These are phyloP conservation scores for Claviceps spartinae DNA, from an alignment of 2,329 filamentous ascomycete genomes.

Conservation along the genomic window DNA sequence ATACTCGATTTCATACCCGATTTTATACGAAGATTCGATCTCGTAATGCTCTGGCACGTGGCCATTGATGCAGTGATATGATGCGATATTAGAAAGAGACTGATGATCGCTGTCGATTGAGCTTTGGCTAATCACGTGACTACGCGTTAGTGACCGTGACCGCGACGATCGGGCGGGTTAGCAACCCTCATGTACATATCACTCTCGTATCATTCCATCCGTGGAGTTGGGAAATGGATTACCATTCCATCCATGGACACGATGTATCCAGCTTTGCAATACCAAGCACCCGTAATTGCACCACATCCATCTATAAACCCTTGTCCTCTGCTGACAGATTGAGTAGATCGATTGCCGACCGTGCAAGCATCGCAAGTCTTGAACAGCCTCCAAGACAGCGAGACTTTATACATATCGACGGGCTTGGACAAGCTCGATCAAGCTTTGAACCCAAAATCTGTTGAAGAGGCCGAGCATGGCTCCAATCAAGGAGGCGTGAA, in stretches of 20 bases:
- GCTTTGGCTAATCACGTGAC: neutral
- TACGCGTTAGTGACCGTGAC: neutral
- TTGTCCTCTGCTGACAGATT: neutral
- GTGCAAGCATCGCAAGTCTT: slow-evolving; percentile 63
- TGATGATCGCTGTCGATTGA: neutral
- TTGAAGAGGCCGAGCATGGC: slow-evolving; percentile 7
- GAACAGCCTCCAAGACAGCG: slow-evolving; percentile 40
- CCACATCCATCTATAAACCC: neutral
- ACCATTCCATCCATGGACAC: slow-evolving; percentile 44
- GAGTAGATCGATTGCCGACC: slow-evolving; percentile 59
- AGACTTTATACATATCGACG: slow-evolving; percentile 40
- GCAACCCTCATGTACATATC: neutral
- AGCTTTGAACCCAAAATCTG: slow-evolving; percentile 19
- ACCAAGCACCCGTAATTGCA: slow-evolving; percentile 33
- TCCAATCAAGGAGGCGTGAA: slow-evolving; percentile 42
- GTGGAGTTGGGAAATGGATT: slow-evolving; percentile 35
- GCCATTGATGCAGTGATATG: neutral
- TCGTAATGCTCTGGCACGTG: neutral
- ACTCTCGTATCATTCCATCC: neutral
- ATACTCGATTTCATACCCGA: no score
- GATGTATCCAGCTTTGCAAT: slow-evolving; percentile 49
- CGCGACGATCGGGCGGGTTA: neutral
- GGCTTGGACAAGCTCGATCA: slow-evolving; percentile 40
- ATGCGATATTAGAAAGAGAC: neutral
- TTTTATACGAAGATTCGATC: no score